Conservation (phyloP, 768 basidiomycete genomes). For the Wakefieldia striispora region DNA sequence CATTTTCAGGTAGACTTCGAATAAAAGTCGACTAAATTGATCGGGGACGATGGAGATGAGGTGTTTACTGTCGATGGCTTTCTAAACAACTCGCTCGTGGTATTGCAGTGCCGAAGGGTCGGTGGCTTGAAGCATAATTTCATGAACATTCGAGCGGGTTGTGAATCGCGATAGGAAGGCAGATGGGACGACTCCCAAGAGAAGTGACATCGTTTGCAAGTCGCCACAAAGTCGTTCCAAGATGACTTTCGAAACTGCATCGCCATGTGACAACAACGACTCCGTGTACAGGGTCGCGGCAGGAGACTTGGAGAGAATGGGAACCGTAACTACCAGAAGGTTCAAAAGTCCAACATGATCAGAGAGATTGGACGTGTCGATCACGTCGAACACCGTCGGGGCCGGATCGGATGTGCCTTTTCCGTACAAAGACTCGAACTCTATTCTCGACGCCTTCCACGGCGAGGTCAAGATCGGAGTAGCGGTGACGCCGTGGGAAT, state of each 20-base stretch:
- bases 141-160: slow-evolving; percentile 27
- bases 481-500: slow-evolving; percentile 1
- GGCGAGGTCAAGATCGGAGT: slow-evolving; percentile 22
- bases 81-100: slow-evolving; percentile 29
- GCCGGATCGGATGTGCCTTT: slow-evolving; percentile 13
- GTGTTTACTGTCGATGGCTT: slow-evolving; percentile 5
- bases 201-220: slow-evolving; percentile 24
- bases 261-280: slow-evolving; percentile 14
- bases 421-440: slow-evolving; percentile 22
- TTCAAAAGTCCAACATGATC: slow-evolving; percentile 33
- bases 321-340: slow-evolving; percentile 19
- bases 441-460: slow-evolving; percentile 25
- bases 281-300: slow-evolving; percentile 32
- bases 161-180: slow-evolving; percentile 27
- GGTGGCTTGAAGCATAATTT: slow-evolving; percentile 12
- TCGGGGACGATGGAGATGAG: slow-evolving; percentile 20
- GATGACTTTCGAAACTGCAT: slow-evolving; percentile 11
- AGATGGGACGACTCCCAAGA: slow-evolving; percentile 28
- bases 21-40: slow-evolving; percentile 26
- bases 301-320: slow-evolving; percentile 23
- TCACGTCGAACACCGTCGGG: slow-evolving; percentile 32
- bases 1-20: slow-evolving; percentile 28
- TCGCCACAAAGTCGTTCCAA: slow-evolving; percentile 29
- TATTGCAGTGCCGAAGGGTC: slow-evolving; percentile 6
- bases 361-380: slow-evolving; percentile 32